These are phyloP conservation scores for Termitomyces sp. DNA, from an alignment of 768 basidiomycete genomes.

Conservation along the genomic window DNA sequence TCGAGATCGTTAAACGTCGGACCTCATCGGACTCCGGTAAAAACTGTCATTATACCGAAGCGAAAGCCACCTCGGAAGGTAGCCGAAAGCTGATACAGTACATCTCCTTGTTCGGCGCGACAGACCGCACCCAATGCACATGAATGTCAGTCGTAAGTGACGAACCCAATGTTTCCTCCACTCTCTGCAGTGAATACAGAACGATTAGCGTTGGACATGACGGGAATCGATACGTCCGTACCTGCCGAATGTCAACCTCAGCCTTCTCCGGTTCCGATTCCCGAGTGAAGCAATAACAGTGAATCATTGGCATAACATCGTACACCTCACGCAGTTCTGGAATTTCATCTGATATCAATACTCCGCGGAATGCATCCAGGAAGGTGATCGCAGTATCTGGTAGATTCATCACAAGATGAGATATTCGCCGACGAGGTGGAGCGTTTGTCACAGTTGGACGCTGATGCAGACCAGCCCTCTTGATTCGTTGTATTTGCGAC, in stretches of 20 bases:
- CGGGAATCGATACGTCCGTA: slow-evolving; percentile 29
- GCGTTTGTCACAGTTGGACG: not conserved
- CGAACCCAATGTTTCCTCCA: slow-evolving; percentile 59
- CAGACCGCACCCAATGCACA: slow-evolving; percentile 81
- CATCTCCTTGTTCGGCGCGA: slow-evolving; percentile 97
- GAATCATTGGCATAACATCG: slow-evolving; percentile 80
- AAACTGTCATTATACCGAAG: not conserved
- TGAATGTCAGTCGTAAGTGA: slow-evolving; percentile 42
- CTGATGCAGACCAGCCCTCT: slow-evolving; percentile 11
- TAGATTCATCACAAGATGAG: slow-evolving; percentile 97
- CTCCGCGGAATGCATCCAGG: slow-evolving; percentile 82
- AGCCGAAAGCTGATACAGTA: slow-evolving; percentile 86
- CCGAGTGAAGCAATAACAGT: slow-evolving; percentile 95
- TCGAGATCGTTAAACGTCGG: not conserved
- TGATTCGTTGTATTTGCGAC: slow-evolving; percentile 33
- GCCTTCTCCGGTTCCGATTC: slow-evolving; percentile 68
- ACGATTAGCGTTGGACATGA: slow-evolving; percentile 11
- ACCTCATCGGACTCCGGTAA: not conserved
- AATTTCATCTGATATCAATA: slow-evolving; percentile 37
- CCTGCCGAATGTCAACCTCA: slow-evolving; percentile 74
- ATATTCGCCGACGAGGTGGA: slow-evolving; percentile 48
- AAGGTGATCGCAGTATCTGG: slow-evolving; percentile 90
- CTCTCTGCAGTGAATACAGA: slow-evolving; percentile 46
- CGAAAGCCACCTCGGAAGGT: slow-evolving; percentile 32
- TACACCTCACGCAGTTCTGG: slow-evolving; percentile 42